These are phyloP conservation scores for Blepharisma stoltei DNA, from an alignment of 73 alveolate genomes.

Conservation along the genomic window DNA sequence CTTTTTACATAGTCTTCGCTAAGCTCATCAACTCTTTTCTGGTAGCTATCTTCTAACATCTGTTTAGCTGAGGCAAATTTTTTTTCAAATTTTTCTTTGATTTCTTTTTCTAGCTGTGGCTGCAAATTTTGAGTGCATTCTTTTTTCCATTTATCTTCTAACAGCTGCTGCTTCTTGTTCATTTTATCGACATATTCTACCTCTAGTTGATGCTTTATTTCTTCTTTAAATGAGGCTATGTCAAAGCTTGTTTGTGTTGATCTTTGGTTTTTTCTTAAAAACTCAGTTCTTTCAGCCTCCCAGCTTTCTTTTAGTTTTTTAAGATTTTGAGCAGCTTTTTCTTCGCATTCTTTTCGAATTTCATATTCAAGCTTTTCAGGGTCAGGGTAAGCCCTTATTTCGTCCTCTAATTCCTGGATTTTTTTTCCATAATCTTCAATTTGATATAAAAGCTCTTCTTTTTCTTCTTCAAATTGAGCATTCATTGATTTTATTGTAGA, in stretches of 20 bases:
- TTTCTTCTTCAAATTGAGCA: not conserved
- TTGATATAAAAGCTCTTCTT: not conserved
- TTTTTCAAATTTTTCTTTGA: not conserved
- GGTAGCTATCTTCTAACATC: not conserved
- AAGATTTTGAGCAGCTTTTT: not conserved
- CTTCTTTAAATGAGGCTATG: not conserved
- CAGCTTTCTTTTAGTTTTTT: not conserved
- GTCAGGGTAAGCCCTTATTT: too few relatives aligned
- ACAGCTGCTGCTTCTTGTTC: not conserved
- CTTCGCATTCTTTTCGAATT: not conserved
- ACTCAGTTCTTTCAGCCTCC: not conserved
- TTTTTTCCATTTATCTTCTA: not conserved
- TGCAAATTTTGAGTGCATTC: not conserved
- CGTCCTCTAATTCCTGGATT: not conserved
- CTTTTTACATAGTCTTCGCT: not conserved
- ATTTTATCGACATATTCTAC: not conserved
- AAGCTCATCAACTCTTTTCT: conserved; percentile 1
- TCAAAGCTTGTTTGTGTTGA: conserved; percentile 26
- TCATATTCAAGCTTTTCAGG: not conserved
- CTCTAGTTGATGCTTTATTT: not conserved
- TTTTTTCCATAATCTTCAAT: not conserved
- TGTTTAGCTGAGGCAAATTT: not conserved
- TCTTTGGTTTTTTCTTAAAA: not conserved
- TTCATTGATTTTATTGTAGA: not conserved
- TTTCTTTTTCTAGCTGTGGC: not conserved